A percentile compares a stretch with the other conserved stretches of the same genome.
Evolutionary conservation across 2,329 filamentous ascomycete genomes (phyloP).

Genomic region (Alternaria incomplexa): DNA sequence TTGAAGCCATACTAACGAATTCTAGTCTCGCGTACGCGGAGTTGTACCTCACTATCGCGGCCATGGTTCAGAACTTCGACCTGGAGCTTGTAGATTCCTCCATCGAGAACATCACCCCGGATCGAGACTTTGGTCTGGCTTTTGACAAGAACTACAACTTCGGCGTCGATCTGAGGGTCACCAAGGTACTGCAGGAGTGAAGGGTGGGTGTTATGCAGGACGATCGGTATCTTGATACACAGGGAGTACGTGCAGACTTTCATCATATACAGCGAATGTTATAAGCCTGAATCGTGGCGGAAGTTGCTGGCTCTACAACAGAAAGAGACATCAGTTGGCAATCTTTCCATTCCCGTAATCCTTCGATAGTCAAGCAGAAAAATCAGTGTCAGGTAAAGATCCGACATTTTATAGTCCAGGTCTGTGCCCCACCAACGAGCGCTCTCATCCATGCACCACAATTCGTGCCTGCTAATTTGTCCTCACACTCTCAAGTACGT

Average conservation of each 20-base stretch:
- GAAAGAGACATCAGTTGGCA: neutral
- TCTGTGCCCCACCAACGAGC: no score
- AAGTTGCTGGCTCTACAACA: neutral
- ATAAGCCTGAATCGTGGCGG: no score
- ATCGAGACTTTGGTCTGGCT: slow-evolving; percentile 11
- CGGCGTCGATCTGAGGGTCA: slow-evolving; percentile 10
- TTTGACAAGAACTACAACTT: slow-evolving; percentile 14
- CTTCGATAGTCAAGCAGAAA: no score
- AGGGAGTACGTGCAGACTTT: neutral
- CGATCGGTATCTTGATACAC: no score
- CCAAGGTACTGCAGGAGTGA: slow-evolving; percentile 3
- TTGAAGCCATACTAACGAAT: neutral
- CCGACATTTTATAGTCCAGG: neutral
- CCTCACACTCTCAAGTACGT: neutral
- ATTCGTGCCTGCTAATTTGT: no score
- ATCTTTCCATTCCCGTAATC: neutral
- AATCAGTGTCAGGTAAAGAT: neutral
- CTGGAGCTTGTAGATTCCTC: slow-evolving; percentile 22
- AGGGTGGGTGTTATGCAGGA: neutral
- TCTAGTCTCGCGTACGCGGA: slow-evolving; percentile 38
- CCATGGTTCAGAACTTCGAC: slow-evolving; percentile 16
- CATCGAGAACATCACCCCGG: slow-evolving; percentile 11
- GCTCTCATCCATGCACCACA: no score
- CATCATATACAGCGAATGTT: neutral
- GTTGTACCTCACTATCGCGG: slow-evolving; percentile 16